These are phyloP conservation scores for Blastobotrys elegans DNA, from an alignment of 1,139 yeast species.

Conservation along the genomic window DNA sequence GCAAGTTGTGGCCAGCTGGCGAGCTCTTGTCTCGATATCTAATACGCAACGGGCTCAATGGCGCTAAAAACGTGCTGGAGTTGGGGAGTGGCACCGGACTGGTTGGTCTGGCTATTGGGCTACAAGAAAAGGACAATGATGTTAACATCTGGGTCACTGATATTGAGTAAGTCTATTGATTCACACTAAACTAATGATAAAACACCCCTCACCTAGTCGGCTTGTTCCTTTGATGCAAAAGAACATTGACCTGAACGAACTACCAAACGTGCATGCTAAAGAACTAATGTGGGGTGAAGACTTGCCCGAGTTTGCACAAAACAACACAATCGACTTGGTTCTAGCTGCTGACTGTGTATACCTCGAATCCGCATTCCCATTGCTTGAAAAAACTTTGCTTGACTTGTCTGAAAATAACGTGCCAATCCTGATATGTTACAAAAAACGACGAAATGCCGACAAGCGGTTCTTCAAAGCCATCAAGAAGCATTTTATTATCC, in stretches of 20 bases:
- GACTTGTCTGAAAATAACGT: conserved; percentile 41
- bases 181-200: background rate
- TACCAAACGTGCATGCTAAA: conserved; percentile 39
- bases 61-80: conserved; percentile 39
- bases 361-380: conserved; percentile 48
- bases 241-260: conserved; percentile 40
- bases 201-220: conserved; percentile 22
- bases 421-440: conserved; percentile 45
- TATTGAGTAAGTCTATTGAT: conserved; percentile 27
- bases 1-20: conserved; percentile 57
- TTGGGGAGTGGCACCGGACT: conserved; percentile 56
- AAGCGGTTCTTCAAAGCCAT: conserved; percentile 43
- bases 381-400: conserved; percentile 44
- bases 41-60: conserved; percentile 29
- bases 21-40: conserved; percentile 46
- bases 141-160: conserved; percentile 43
- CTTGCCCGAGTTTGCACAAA: conserved; percentile 35
- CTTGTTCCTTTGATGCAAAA: conserved; percentile 44
- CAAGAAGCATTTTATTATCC: conserved; percentile 36
- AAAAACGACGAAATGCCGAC: conserved; percentile 51
- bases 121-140: conserved; percentile 29
- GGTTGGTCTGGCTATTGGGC: conserved; percentile 42
- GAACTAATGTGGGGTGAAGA: conserved; percentile 48
- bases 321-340: conserved; percentile 39
- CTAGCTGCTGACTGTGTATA: conserved; percentile 58